These are phyloP conservation scores for Brassica rapa DNA, from an alignment of 345 rosid species.

Conservation along the genomic window DNA sequence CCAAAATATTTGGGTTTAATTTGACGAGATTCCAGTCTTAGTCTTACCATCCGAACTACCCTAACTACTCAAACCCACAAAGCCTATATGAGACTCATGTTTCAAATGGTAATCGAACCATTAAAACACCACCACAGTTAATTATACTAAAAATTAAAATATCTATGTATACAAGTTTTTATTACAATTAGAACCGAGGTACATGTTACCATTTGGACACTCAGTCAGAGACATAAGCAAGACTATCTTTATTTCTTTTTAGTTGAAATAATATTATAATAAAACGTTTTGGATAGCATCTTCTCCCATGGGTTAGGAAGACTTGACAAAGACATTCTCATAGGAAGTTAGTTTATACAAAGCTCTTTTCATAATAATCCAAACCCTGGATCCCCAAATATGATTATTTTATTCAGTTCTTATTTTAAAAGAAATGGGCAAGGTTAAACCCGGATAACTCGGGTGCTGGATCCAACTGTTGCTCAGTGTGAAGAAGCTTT, in stretches of 20 bases:
- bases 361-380: neutral
- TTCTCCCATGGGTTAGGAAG: constrained; percentile 34
- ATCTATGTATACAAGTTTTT: too few relatives aligned
- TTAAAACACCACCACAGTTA: too few relatives aligned
- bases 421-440: neutral
- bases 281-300: neutral
- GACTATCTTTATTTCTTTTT: neutral
- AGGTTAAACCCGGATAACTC: constrained; percentile 11
- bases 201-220: neutral
- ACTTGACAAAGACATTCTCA: constrained; percentile 36
- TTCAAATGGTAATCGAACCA: too few relatives aligned
- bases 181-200: too few relatives aligned
- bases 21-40: too few relatives aligned
- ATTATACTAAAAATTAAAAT: too few relatives aligned
- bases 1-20: too few relatives aligned
- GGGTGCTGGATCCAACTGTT: constrained; percentile 10
- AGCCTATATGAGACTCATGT: neutral
- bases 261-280: constrained; percentile 2
- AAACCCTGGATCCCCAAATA: constrained; percentile 28
- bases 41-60: too few relatives aligned
- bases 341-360: neutral
- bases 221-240: neutral
- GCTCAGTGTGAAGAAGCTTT: constrained; percentile 38
- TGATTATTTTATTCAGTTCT: constrained; percentile 17
- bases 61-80: too few relatives aligned